phyloP scores from a whole-genome alignment of 768 basidiomycete genomes.

The Paxillus ammoniavirescens region DNA sequence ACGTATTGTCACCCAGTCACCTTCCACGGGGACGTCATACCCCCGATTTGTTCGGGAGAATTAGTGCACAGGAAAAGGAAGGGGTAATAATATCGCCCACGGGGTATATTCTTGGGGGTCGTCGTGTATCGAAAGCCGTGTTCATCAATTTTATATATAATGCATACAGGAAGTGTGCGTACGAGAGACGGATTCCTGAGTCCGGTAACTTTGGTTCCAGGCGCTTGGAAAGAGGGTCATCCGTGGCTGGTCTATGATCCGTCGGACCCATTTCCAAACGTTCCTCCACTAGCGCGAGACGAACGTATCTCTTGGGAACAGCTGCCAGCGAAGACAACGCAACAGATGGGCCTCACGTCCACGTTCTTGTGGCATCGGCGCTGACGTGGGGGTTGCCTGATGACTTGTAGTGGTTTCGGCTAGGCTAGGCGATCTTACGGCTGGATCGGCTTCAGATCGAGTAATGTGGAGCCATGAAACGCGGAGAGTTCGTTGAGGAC shows the following conservation, averaged over 20 bases:
- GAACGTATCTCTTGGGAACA: conserved; percentile 48
- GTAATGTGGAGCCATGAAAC: conserved; percentile 26
- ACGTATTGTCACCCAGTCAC: conserved; percentile 96
- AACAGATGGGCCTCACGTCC: neutral
- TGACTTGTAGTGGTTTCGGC: no score
- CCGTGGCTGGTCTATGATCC: conserved; percentile 65
- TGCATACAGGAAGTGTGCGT: conserved; percentile 30
- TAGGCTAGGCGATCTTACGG: conserved; percentile 29
- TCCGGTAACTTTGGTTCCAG: conserved; percentile 69
- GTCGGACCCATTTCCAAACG: conserved; percentile 69
- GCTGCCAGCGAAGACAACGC: conserved; percentile 2
- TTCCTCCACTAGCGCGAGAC: conserved; percentile 73
- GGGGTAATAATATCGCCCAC: conserved; percentile 75
- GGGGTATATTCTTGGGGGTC: conserved; percentile 75
- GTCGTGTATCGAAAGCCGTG: conserved; percentile 75
- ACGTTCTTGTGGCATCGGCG: conserved; percentile 6
- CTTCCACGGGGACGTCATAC: conserved; percentile 88
- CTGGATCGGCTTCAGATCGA: conserved; percentile 17
- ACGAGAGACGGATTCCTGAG: conserved; percentile 84
- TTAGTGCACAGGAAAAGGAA: conserved; percentile 83
- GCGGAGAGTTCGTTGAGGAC: conserved; percentile 51
- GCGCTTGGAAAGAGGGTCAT: conserved; percentile 74
- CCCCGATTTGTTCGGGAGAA: conserved; percentile 72
- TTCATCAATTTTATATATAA: neutral
- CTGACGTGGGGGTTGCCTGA: conserved; percentile 5